Percentiles rank a stretch among this genome's conserved stretches.
These are phyloP conservation scores for Geotrichum restrictum DNA, from an alignment of 1,139 yeast species.

Conservation along the genomic window DNA sequence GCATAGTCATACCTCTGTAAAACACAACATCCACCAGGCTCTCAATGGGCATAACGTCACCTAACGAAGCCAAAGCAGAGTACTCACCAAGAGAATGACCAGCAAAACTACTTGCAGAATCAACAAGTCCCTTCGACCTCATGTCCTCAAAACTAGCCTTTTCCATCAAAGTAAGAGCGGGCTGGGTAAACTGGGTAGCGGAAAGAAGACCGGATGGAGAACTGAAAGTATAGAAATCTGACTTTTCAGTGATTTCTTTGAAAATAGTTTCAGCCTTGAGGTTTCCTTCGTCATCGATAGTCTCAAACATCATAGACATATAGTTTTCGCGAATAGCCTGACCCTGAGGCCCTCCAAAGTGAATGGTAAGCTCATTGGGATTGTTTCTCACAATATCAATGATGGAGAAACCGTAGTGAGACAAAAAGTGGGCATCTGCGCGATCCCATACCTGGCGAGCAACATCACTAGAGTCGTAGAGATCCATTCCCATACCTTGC, in stretches of 20 bases:
- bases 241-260: constrained; percentile 78
- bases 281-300: constrained; percentile 79
- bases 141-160: constrained; percentile 98
- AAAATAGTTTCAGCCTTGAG: constrained; percentile 89
- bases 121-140: constrained; percentile 92
- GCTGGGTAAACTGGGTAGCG: constrained; percentile 98
- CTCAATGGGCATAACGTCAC: constrained; percentile 98
- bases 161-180: constrained; percentile 98
- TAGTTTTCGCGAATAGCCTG: constrained; percentile 91
- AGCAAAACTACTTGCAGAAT: constrained; percentile 90
- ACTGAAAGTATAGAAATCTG: constrained; percentile 81
- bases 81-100: constrained; percentile 99
- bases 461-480: constrained; percentile 83
- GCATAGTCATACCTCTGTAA: constrained; percentile 99
- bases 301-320: constrained; percentile 95
- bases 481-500: constrained; percentile 99
- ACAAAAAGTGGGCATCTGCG: constrained; percentile 88
- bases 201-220: constrained; percentile 94
- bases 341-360: constrained; percentile 98
- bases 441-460: constrained; percentile 97
- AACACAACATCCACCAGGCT: constrained; percentile 95
- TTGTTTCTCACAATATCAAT: constrained; percentile 91
- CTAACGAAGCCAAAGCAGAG: constrained; percentile 93
- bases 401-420: constrained; percentile 94
- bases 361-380: constrained; percentile 91